Evolutionary conservation across 495 filamentous ascomycete genomes (phyloP).

Genomic region (Parathielavia hyrcaniae): DNA sequence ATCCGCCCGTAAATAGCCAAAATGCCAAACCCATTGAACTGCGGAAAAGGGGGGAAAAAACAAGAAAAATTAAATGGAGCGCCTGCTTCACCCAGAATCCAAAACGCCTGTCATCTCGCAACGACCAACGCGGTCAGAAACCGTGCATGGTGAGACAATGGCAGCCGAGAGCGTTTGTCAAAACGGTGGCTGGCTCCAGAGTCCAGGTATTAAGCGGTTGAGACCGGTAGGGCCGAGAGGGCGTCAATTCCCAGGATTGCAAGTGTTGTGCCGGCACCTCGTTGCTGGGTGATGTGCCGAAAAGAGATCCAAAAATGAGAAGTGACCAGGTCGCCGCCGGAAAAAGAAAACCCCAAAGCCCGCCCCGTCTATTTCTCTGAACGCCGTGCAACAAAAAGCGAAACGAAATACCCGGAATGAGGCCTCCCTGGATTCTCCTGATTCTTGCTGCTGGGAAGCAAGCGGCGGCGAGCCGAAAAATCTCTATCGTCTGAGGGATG

Average conservation of each 20-base stretch:
- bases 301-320: constrained; percentile 16
- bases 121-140: neutral
- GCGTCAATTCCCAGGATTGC: constrained; percentile 5
- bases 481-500: constrained; percentile 34
- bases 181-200: constrained; percentile 8
- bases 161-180: neutral
- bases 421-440: constrained; percentile 12
- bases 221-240: constrained; percentile 12
- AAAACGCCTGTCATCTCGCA: constrained; percentile 16
- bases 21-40: constrained; percentile 6
- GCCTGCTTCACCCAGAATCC: neutral
- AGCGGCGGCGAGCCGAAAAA: constrained; percentile 37
- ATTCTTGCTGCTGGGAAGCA: constrained; percentile 36
- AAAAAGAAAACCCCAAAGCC: constrained; percentile 23
- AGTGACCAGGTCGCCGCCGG: constrained; percentile 18
- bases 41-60: constrained; percentile 15
- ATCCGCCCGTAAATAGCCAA: constrained; percentile 33
- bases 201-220: constrained; percentile 18
- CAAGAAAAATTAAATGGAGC: constrained; percentile 12
- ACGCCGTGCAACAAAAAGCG: constrained; percentile 31
- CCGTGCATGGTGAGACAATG: neutral
- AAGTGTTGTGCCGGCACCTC: constrained; percentile 15
- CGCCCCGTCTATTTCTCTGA: constrained; percentile 33
- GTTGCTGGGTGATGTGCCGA: constrained; percentile 17
- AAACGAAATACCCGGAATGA: constrained; percentile 25